Evolutionary conservation across 768 basidiomycete genomes (phyloP), one percentile per base, ranked within the genome.

Genomic region (Trametes gibbosa): DNA sequence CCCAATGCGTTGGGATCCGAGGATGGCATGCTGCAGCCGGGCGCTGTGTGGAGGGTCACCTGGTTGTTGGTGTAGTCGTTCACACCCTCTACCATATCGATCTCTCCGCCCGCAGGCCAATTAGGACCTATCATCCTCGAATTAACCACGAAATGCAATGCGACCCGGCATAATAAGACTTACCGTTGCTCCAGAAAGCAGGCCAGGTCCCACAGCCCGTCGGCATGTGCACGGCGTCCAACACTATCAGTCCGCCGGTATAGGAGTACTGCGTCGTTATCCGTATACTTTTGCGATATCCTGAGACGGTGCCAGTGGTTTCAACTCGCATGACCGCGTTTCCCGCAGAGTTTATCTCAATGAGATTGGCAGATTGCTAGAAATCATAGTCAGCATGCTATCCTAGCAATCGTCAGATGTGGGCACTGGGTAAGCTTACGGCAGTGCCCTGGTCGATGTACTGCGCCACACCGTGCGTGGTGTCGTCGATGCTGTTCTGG

Each of bases 161-260:
- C 27, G 27, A 14, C n/a, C 17, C 29, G 8, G 5, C 45, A 24
- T 50, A 37, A 2, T 17, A 17, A 42, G 21, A 58, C 65, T 40
- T 58, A 76, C 76, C 79, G 58, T 73, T 70, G 25, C 68, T 71
- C 74, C 74, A 75, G 63, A 75, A 75, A 12, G 74, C 74, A 40
- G 90, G 91, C 92, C 92, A 94, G 24, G 86, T 86, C 37, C 86
- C 93, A 72, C 93, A 95, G 14, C 93, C 94, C 0, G 86, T 85
- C 8, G 93, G 93, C 87, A 95, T 92, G 70, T 96, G 93, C 24
- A 85, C 79, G 24, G 91, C 82, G 72, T 95, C 92, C 79, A 95
- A 80, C 46, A 95, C 77, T 61, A 94, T 78, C 35, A 97, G 77
- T 37, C 81, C 86, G 8, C 84, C 83, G 34, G 81, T 88, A 67